phyloP scores from a whole-genome alignment of 2,329 filamentous ascomycete genomes.

The Phoma sp. region DNA sequence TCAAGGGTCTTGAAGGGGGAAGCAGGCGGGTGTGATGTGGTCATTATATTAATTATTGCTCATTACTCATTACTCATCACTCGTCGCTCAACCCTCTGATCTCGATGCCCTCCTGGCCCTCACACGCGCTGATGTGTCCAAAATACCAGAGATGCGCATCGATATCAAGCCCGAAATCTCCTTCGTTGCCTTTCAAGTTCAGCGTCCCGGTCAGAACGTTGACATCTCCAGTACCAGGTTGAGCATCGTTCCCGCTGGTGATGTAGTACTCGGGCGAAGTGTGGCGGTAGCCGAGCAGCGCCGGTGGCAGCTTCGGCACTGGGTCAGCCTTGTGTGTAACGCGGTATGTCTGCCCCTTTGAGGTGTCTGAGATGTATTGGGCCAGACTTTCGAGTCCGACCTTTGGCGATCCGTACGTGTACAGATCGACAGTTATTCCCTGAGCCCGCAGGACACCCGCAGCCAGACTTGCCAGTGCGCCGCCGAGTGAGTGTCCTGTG shows the following conservation, averaged over 20 bases:
- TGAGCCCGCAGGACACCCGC: conserved; percentile 61
- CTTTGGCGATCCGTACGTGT: conserved; percentile 72
- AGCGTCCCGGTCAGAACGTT: conserved; percentile 25
- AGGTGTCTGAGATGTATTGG: conserved; percentile 60
- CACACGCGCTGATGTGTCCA: conserved; percentile 42
- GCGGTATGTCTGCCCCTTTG: conserved; percentile 63
- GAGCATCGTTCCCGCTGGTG: conserved; percentile 29
- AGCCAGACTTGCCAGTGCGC: conserved; percentile 66
- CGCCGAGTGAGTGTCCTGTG: conserved; percentile 75
- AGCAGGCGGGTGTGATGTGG: neutral
- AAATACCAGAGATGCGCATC: conserved; percentile 47
- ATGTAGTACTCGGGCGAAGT: conserved; percentile 71
- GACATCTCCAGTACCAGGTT: conserved; percentile 30
- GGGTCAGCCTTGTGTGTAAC: conserved; percentile 72
- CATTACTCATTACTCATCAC: neutral
- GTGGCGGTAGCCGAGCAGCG: conserved; percentile 66
- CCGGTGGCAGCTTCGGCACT: conserved; percentile 71
- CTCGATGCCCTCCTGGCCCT: conserved; percentile 36
- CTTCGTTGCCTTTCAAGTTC: conserved; percentile 41
- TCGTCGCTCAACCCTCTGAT: conserved; percentile 19
- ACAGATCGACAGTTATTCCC: conserved; percentile 61
- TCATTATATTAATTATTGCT: conserved; percentile 1
- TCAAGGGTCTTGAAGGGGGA: neutral
- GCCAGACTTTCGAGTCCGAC: conserved; percentile 65
- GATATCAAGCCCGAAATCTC: conserved; percentile 33